Conservation (phyloP, 116 monocot genomes). For the Cymodocea nodosa region DNA sequence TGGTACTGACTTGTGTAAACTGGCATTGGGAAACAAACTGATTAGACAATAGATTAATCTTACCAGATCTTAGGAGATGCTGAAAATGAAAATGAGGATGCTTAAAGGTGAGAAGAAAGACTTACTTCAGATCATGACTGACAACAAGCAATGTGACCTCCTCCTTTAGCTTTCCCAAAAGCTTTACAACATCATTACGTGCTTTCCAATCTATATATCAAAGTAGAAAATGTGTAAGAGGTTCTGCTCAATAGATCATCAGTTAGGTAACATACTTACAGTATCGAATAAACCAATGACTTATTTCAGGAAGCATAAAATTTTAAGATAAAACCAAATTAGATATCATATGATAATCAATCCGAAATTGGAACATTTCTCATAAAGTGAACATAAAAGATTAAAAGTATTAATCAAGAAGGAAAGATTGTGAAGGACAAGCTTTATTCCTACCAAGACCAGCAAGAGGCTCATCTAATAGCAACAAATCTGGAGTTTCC, state of each 20-base stretch:
- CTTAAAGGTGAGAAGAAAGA: not conserved
- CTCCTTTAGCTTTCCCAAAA: conserved; percentile 71
- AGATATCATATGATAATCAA: not conserved
- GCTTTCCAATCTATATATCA: conserved; percentile 83
- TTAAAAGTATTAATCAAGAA: no score
- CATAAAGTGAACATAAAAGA: no score
- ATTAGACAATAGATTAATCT: no score
- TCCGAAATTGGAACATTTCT: not conserved
- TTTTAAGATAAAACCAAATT: no score
- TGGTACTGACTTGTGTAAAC: no score
- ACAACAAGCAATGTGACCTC: conserved; percentile 81
- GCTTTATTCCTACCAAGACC: conserved; percentile 62
- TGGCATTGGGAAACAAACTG: no score
- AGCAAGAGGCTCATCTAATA: conserved; percentile 95
- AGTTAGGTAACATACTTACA: no score
- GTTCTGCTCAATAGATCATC: no score
- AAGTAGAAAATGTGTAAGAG: not conserved
- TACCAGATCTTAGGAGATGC: no score
- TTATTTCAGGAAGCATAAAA: no score
- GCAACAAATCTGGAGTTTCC: conserved; percentile 63
- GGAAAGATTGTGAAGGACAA: not conserved
- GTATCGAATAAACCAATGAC: no score
- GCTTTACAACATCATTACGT: conserved; percentile 79
- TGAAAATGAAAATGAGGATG: no score
- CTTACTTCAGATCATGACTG: conserved; percentile 89